These are phyloP conservation scores for Silene noctiflora DNA, from an alignment of 179 eudicot species.

Conservation along the genomic window DNA sequence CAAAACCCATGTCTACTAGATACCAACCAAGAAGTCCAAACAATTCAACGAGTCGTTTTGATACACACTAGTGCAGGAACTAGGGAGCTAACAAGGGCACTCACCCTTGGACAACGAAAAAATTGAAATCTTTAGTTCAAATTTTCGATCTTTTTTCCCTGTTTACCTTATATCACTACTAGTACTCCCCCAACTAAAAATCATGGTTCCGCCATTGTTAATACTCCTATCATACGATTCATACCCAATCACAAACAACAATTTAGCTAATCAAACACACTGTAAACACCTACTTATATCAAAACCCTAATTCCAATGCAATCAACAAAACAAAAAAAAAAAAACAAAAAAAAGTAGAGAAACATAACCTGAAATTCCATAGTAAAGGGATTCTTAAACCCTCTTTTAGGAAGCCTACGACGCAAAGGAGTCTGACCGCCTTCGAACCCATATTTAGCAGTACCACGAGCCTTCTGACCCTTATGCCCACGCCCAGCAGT, in stretches of 20 bases:
- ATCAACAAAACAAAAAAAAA: background rate
- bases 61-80: background rate
- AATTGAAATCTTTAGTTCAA: too few species aligned
- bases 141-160: too few species aligned
- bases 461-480: conserved; percentile 96
- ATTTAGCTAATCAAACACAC: background rate
- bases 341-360: too few species aligned
- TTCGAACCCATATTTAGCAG: conserved; percentile 79
- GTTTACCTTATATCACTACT: background rate
- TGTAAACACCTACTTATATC: background rate
- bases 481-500: conserved; percentile 96
- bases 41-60: background rate
- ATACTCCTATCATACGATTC: too few species aligned
- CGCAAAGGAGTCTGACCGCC: conserved; percentile 98
- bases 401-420: conserved; percentile 75
- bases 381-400: conserved; percentile 81
- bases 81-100: too few species aligned
- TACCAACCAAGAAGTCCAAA: background rate
- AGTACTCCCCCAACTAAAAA: background rate
- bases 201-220: too few species aligned
- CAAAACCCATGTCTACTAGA: background rate
- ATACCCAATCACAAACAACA: background rate
- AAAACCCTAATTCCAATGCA: background rate
- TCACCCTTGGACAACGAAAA: background rate
- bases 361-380: conserved; percentile 68